A percentile compares a stretch with the other conserved stretches of the same genome.
These are phyloP conservation scores for Salvia miltiorrhiza DNA, from an alignment of 257 asterid species.

Conservation along the genomic window DNA sequence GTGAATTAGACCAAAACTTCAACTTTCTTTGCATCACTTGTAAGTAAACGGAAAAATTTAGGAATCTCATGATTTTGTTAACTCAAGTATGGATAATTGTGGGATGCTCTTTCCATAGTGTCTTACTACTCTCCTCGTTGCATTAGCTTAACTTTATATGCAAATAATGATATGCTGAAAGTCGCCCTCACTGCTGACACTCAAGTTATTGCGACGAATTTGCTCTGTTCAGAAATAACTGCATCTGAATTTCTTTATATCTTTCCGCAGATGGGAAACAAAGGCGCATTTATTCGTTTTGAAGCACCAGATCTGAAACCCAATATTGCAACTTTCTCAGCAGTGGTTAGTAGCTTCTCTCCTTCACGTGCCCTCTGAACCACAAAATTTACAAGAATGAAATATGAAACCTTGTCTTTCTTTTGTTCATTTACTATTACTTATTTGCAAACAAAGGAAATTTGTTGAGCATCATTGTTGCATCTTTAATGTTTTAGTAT, in stretches of 20 bases:
- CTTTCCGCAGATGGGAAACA: constrained; percentile 90
- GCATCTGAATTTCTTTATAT: constrained; percentile 16
- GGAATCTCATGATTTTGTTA: neutral
- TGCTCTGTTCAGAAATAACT: neutral
- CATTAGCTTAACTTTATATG: neutral
- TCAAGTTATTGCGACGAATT: neutral
- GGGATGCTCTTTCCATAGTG: neutral
- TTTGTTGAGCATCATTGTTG: neutral
- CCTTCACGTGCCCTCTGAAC: neutral
- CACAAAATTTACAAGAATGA: neutral
- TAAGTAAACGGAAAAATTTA: neutral
- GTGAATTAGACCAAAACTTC: neutral
- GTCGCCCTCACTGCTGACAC: neutral
- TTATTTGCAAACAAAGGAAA: neutral
- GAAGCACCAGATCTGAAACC: constrained; percentile 94
- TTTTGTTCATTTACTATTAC: neutral
- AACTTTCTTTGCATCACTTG: neutral
- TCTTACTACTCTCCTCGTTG: neutral
- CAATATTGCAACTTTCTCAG: constrained; percentile 76
- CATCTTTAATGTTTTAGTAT: neutral
- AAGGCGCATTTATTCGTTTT: constrained; percentile 94
- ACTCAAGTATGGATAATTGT: neutral
- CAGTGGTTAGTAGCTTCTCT: constrained; percentile 75
- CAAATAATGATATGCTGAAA: neutral
- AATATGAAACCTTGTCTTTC: neutral